Evolutionary conservation across 2,329 filamentous ascomycete genomes (phyloP), one percentile per base, ranked within the genome.

Genomic region (Didymella pinodella): DNA sequence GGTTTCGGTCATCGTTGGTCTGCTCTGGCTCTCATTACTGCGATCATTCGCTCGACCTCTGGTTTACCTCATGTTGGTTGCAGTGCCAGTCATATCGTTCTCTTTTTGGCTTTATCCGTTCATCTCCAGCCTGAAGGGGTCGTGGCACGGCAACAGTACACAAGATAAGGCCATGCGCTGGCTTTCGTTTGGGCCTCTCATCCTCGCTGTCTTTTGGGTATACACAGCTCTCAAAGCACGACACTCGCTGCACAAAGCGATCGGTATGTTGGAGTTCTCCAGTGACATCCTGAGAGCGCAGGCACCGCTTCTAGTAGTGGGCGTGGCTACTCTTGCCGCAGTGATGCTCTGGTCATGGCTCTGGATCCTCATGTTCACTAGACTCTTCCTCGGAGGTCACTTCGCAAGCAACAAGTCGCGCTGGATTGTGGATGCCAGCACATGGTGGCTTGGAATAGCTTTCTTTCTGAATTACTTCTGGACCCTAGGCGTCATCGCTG

Each of bases 401-500:
- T 88, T 94, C 65, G 87, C 85, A 60, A 81, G 79, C 60, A 68
- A 65, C 56, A 69, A 67, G 38, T 71, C 70, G 3, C 80, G 88
- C 41, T 97, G 96, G 78, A 85, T 96, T 70, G 92, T 98, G 71
- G 90, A 92, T 72, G 81, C 90, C 18, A 92, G 92, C 59, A 97
- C 90, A 69, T 98, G 94, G 94, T 97, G 93, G 91, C 83, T 99
- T 3, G 95, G 91, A n/a, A 85, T 87, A 25, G 96, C 89, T 75
- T 99, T 97, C 79, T 87, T 97, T 65, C 81, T 98, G 59, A 90
- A 97, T 81, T 98, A 97, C 77, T 88, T 98, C 67, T 99, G 95
- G 95, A 95, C 93, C 0, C 82, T 97, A 41, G 90, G 91, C 2
- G 87, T 98, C 57, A 88, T 96, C 73, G 90, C 92, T 57, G 93